Percentiles rank a stretch among this genome's conserved stretches.
These are phyloP conservation scores for Cyclotella sp. DNA, from an alignment of 108 stramenopile genomes.

Conservation along the genomic window DNA sequence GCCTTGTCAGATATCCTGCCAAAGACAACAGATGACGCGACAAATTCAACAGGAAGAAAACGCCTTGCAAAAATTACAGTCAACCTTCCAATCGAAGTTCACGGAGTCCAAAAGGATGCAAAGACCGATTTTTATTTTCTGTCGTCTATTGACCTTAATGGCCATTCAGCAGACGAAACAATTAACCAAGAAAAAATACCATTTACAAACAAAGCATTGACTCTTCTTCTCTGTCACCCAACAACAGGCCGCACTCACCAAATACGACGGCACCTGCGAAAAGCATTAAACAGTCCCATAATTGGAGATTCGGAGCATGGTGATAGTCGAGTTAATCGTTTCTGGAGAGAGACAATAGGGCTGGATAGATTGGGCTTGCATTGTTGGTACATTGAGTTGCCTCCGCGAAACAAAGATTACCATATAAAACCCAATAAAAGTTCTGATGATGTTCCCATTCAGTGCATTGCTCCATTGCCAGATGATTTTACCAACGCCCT, in stretches of 20 bases:
- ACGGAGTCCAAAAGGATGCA: slow-evolving; percentile 51
- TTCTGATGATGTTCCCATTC: slow-evolving; percentile 13
- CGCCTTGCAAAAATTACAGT: slow-evolving; percentile 36
- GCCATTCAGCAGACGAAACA: not conserved
- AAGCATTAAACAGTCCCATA: slow-evolving; percentile 55
- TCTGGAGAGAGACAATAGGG: slow-evolving; percentile 64
- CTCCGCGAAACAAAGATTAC: slow-evolving; percentile 17
- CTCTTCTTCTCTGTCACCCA: slow-evolving; percentile 58
- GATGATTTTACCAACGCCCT: slow-evolving; percentile 39
- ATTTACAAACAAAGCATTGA: slow-evolving; percentile 33
- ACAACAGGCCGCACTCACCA: slow-evolving; percentile 65
- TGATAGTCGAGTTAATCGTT: slow-evolving; percentile 70
- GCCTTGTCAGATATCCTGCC: slow-evolving; percentile 1
- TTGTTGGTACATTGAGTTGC: slow-evolving; percentile 66
- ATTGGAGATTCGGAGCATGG: slow-evolving; percentile 84
- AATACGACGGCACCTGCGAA: slow-evolving; percentile 49
- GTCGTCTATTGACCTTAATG: slow-evolving; percentile 37
- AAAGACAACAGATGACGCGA: not conserved
- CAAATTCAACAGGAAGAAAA: slow-evolving; percentile 6
- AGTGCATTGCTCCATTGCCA: slow-evolving; percentile 60
- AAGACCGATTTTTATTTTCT: slow-evolving; percentile 54
- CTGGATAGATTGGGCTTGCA: slow-evolving; percentile 69
- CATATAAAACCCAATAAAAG: not conserved
- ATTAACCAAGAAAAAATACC: not conserved
- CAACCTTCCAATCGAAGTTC: slow-evolving; percentile 37